A percentile compares a stretch with the other conserved stretches of the same genome.
phyloP scores from a whole-genome alignment of 106 monocot genomes.

The Acorus gramineus region DNA sequence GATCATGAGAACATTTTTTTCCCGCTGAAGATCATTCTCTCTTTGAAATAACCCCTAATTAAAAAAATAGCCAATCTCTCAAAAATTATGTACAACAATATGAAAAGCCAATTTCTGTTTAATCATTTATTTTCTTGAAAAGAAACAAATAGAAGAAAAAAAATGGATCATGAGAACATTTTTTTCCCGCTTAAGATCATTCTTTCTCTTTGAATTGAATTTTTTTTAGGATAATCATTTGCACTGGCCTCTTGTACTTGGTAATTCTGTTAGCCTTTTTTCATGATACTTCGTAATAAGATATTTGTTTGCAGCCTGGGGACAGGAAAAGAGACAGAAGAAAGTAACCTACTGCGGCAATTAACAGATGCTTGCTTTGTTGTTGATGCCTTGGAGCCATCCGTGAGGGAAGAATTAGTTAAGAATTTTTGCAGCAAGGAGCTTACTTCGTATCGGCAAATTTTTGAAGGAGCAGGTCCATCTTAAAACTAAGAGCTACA shows the following conservation, averaged over 20 bases:
- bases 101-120: too few relatives aligned
- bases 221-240: too few relatives aligned
- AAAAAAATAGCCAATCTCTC: too few relatives aligned
- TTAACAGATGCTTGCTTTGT: constrained; percentile 95
- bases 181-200: too few relatives aligned
- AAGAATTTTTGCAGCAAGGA: constrained; percentile 95
- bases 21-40: too few relatives aligned
- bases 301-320: constrained; percentile 56
- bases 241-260: background rate
- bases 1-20: too few relatives aligned
- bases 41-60: too few relatives aligned
- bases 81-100: too few relatives aligned
- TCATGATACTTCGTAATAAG: background rate
- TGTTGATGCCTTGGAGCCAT: constrained; percentile 94
- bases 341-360: constrained; percentile 79
- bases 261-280: background rate
- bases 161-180: too few relatives aligned
- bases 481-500: background rate
- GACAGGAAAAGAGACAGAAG: constrained; percentile 98
- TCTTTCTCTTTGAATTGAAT: too few relatives aligned
- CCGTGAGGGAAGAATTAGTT: constrained; percentile 93
- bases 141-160: too few relatives aligned
- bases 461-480: constrained; percentile 98
- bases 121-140: too few relatives aligned
- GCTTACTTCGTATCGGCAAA: constrained; percentile 88